Evolutionary conservation across 345 rosid genomes (phyloP).

Genomic region (Sonneratia alba): DNA sequence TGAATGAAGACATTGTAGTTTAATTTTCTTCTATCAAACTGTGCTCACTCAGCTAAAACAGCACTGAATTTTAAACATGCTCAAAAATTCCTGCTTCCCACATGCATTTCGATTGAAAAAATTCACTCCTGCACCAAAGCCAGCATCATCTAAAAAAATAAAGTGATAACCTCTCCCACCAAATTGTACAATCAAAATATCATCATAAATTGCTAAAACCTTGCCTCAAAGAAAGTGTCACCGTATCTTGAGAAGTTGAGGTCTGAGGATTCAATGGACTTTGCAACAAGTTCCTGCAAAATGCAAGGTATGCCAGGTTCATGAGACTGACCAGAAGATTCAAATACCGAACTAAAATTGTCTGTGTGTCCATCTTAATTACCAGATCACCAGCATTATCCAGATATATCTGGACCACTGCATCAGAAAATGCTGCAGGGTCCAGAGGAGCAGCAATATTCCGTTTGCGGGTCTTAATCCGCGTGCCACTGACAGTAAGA

Average conservation of each 20-base stretch:
- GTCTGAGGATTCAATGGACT: constrained; percentile 76
- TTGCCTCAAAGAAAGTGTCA: constrained; percentile 76
- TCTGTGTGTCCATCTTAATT: not conserved
- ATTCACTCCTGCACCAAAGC: not conserved
- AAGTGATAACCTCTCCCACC: not conserved
- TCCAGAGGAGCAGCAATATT: constrained; percentile 93
- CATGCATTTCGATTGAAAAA: not conserved
- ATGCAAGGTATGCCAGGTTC: not conserved
- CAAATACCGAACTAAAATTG: not conserved
- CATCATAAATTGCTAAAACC: constrained; percentile 7
- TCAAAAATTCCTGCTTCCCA: not conserved
- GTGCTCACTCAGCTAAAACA: not conserved
- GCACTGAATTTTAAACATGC: not conserved
- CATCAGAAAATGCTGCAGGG: constrained; percentile 98
- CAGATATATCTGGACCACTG: constrained; percentile 91
- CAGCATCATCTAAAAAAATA: not conserved
- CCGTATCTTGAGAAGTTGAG: constrained; percentile 97
- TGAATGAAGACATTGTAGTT: not conserved
- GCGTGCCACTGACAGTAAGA: constrained; percentile 67
- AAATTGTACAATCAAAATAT: not conserved
- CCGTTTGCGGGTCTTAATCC: constrained; percentile 99
- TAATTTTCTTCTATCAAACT: not conserved
- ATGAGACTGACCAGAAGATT: not conserved
- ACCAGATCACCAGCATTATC: constrained; percentile 99
- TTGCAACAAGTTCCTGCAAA: constrained; percentile 80